These are phyloP conservation scores for Rhizopogon vinicolor DNA, from an alignment of 768 basidiomycete species.

Conservation along the genomic window DNA sequence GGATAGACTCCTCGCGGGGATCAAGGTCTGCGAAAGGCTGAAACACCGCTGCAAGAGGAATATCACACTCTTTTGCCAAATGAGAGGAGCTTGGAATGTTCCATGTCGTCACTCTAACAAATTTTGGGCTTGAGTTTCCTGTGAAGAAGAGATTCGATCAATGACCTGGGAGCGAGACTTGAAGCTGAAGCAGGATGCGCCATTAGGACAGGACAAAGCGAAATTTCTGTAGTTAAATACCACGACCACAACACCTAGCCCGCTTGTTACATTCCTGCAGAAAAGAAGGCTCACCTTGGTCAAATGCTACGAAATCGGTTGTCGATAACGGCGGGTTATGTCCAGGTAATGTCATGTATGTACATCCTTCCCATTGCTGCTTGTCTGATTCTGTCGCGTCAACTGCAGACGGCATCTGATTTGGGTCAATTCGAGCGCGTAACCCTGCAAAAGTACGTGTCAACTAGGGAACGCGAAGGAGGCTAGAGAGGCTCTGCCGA, in stretches of 20 bases:
- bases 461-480: background rate
- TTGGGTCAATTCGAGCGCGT: slow-evolving; percentile 78
- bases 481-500: background rate
- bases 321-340: slow-evolving; percentile 78
- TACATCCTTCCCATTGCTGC: slow-evolving; percentile 67
- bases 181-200: background rate
- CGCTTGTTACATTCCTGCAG: background rate
- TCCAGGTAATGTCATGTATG: slow-evolving; percentile 59
- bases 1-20: slow-evolving; percentile 73
- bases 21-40: slow-evolving; percentile 90
- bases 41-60: slow-evolving; percentile 81
- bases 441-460: slow-evolving; percentile 44
- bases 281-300: slow-evolving; percentile 60
- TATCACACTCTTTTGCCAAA: slow-evolving; percentile 73
- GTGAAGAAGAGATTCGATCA: background rate
- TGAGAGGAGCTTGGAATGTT: slow-evolving; percentile 77
- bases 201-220: background rate
- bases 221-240: background rate
- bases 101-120: slow-evolving; percentile 87
- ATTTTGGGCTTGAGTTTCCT: slow-evolving; percentile 92
- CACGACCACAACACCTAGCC: background rate
- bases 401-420: slow-evolving; percentile 89
- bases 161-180: background rate
- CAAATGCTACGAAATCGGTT: slow-evolving; percentile 83
- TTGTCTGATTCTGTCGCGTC: slow-evolving; percentile 77